Evolutionary conservation across 148 eudicot genomes (phyloP).

Genomic region (Persicaria maculosa): DNA sequence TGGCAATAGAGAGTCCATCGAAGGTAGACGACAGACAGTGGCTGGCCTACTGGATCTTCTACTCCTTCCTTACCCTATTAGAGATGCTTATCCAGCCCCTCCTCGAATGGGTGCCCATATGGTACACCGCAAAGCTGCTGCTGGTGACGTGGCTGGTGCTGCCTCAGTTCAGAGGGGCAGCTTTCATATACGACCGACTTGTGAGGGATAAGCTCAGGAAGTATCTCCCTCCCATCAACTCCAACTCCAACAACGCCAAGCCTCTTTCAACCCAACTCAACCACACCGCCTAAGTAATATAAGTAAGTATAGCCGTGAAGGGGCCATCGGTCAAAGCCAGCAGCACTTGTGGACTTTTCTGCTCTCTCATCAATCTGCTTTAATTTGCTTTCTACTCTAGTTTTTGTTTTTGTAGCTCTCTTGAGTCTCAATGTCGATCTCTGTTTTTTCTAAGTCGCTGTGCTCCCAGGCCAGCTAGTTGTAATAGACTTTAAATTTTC

Average conservation of each 20-base stretch:
- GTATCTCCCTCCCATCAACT: slow-evolving; percentile 20
- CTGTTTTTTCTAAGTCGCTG: too few species aligned
- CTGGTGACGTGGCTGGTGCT: slow-evolving; percentile 63
- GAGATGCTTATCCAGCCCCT: slow-evolving; percentile 76
- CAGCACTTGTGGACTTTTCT: too few species aligned
- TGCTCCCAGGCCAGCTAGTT: too few species aligned
- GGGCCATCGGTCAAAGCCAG: too few species aligned
- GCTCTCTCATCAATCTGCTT: too few species aligned
- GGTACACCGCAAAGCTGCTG: slow-evolving; percentile 61
- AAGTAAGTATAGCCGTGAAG: too few species aligned
- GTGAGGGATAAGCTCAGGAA: slow-evolving; percentile 53
- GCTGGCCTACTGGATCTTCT: slow-evolving; percentile 91
- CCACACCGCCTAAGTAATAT: too few species aligned
- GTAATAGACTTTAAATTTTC: too few species aligned
- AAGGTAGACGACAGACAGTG: slow-evolving; percentile 85
- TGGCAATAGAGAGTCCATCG: slow-evolving; percentile 73
- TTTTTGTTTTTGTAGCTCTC: too few species aligned
- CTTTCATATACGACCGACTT: slow-evolving; percentile 60
- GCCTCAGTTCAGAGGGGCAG: slow-evolving; percentile 78
- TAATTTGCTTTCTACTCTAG: too few species aligned
- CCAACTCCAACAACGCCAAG: neutral
- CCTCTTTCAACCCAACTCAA: neutral
- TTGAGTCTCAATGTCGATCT: too few species aligned
- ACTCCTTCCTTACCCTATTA: slow-evolving; percentile 70
- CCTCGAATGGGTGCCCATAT: slow-evolving; percentile 77